Evolutionary conservation across 345 rosid genomes (phyloP), one percentile per base, ranked within the genome.

Genomic region (Citrus hindsii): DNA sequence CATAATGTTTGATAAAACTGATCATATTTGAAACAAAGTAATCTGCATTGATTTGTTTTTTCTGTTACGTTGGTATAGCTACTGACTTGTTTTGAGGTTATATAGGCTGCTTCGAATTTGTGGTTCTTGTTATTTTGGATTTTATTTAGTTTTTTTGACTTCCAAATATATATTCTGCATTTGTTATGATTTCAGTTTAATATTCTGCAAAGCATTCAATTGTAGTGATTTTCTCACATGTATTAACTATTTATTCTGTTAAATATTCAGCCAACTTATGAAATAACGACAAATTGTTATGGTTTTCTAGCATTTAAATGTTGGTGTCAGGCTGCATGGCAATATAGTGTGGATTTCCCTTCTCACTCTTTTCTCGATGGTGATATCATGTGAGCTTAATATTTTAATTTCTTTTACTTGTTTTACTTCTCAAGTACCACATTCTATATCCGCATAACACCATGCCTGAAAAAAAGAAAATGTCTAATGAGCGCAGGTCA

Each of bases 241-340:
- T 63, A 24, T 30, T 66, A 35, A 77, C 69, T 28, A 61, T 55
- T 77, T 77, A 35, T 30, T 16, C 22, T 71, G 18, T 58, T 56
- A 72, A 58, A 56, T 87, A 42, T 61, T 69, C 33, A 61, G 38
- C 85, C 70, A 56, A 79, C 64, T 73, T 76, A 14, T 75, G 71
- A 59, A 73, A 59, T 73, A 40, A n/a, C 69, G 74, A 67, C 73
- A 46, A 73, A 22, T 55, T 79, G 27, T 53, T 68, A 30, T 79
- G 76, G 68, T 85, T 88, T 75, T 88, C 75, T 86, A 95, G 99
- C 99, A 59, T 91, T 95, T 76, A 95, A 91, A 85, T 95, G 97
- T 87, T 95, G 99, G 99, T 90, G 93, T 84, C 97, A 92, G 81
- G 99, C 99, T 86, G 94, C 86, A 70, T 88, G 90, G 91, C 93